Evolutionary conservation across 139 green algal genomes (phyloP).

Genomic region (Klebsormidium nitens): DNA sequence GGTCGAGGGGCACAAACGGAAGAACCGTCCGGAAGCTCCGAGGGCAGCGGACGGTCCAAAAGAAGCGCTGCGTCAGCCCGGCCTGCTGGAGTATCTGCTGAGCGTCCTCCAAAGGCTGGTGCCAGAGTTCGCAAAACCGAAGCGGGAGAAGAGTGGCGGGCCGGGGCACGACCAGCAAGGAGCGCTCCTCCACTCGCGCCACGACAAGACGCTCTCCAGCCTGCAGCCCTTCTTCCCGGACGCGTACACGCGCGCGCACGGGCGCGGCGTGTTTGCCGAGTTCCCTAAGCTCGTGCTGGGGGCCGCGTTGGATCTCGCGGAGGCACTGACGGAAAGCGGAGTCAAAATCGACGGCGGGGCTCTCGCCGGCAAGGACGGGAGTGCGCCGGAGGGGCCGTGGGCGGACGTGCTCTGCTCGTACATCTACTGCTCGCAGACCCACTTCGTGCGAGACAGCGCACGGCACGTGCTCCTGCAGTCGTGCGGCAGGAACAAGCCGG

Average conservation of each 20-base stretch:
- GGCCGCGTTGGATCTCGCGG: slow-evolving; percentile 12
- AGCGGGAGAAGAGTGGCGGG: not conserved
- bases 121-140: slow-evolving; percentile 5
- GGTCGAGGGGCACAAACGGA: too few relatives aligned
- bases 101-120: slow-evolving; percentile 5
- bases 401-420: slow-evolving; percentile 34
- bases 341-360: slow-evolving; percentile 11
- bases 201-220: too few relatives aligned
- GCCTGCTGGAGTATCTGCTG: slow-evolving; percentile 16
- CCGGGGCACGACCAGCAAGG: not conserved
- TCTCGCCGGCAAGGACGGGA: not conserved
- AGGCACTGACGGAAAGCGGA: slow-evolving; percentile 6
- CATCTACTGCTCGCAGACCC: slow-evolving; percentile 24
- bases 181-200: too few relatives aligned
- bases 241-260: slow-evolving; percentile 10
- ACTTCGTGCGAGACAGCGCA: slow-evolving; percentile 29
- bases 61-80: slow-evolving; percentile 1
- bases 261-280: slow-evolving; percentile 23
- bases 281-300: slow-evolving; percentile 27
- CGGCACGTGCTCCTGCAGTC: slow-evolving; percentile 23
- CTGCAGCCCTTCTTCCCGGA: slow-evolving; percentile 40
- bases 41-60: too few relatives aligned
- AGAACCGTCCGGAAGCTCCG: too few relatives aligned
- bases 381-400: slow-evolving; percentile 3
- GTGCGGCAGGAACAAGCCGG: slow-evolving; percentile 25